Conservation (phyloP, 78 protist species). For the Dictyostelium brefeldianum region DNA sequence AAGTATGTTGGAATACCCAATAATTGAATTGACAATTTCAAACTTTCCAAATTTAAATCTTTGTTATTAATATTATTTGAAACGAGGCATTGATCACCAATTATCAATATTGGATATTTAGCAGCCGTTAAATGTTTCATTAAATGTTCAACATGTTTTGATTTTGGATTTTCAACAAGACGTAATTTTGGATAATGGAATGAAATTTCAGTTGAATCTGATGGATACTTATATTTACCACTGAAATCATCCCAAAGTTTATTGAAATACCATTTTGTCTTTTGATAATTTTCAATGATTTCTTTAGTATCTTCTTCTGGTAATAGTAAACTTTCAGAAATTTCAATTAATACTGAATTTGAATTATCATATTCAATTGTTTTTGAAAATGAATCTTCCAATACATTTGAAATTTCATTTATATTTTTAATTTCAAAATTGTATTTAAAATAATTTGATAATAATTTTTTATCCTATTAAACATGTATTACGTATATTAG, state of each 20-base stretch:
- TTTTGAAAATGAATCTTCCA: conserved; percentile 5
- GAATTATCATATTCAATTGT: neutral
- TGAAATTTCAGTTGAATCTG: neutral
- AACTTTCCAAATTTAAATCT: conserved; percentile 26
- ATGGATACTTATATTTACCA: conserved; percentile 8
- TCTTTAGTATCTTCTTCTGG: conserved; percentile 12
- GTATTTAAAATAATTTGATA: conserved; percentile 9
- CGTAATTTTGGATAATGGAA: conserved; percentile 6
- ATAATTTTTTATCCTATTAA: conserved; percentile 15
- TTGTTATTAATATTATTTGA: neutral
- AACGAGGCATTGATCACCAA: conserved; percentile 39
- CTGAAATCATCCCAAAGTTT: conserved; percentile 22
- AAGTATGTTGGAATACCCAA: conserved; percentile 36
- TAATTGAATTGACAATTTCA: conserved; percentile 24
- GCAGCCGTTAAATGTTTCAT: neutral
- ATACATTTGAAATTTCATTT: neutral
- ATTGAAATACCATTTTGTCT: conserved; percentile 40
- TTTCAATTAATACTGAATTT: conserved; percentile 5
- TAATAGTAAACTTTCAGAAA: neutral
- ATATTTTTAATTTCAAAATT: neutral
- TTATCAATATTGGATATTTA: neutral
- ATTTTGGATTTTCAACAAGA: neutral
- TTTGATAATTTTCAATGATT: neutral
- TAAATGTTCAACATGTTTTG: neutral
- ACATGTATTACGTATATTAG: neutral